Evolutionary conservation across 2,329 filamentous ascomycete genomes (phyloP), one percentile per base, ranked within the genome.

Genomic region (Rosellinia necatrix): DNA sequence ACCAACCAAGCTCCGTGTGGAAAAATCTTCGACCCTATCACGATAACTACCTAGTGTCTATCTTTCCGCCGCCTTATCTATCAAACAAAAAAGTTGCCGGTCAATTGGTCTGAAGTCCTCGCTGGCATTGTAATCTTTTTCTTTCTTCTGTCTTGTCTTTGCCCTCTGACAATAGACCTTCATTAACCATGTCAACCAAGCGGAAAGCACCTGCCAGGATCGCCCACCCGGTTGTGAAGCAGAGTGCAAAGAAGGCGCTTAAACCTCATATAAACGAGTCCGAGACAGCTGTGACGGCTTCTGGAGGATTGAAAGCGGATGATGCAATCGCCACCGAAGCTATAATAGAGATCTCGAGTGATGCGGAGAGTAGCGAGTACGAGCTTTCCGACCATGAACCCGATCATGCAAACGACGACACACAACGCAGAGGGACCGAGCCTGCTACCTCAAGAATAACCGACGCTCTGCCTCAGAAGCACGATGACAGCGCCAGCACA

Each of bases 161-260:
- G 3, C n/a, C 32, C 15, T 41, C 19, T 10, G 15, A 21, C 35
- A 24, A 48, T 21, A 24, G 25, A 13, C 38, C 49, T 24, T 40
- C 47, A 37, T 13, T 17, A 43, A 46, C 29, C 58, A 84, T 85
- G 80, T 83, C 83, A 59, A 81, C 83, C 40, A 87, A 85, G 72
- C 77, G 83, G 69, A 87, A 85, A 78, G 75, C 79, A 54, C 74
- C 81, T 58, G 76, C 78, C 60, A 81, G 81, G 73, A 75, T 87
- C 66, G 82, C 81, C 54, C 74, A 79, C 56, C 85, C 85, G 0
- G 74, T 77, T 12, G 75, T 81, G 58, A 82, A 78, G 70, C 74
- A 78, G 52, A 79, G 75, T 67, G 82, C 82, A 55, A 83, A 81
- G 68, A 70, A 75, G 15, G 66, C 76, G 3, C 72, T 75, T 42